Percentiles rank a stretch among this genome's conserved stretches.
Evolutionary conservation across 2,329 filamentous ascomycete genomes (phyloP).

Genomic region (Diaporthe destruens): DNA sequence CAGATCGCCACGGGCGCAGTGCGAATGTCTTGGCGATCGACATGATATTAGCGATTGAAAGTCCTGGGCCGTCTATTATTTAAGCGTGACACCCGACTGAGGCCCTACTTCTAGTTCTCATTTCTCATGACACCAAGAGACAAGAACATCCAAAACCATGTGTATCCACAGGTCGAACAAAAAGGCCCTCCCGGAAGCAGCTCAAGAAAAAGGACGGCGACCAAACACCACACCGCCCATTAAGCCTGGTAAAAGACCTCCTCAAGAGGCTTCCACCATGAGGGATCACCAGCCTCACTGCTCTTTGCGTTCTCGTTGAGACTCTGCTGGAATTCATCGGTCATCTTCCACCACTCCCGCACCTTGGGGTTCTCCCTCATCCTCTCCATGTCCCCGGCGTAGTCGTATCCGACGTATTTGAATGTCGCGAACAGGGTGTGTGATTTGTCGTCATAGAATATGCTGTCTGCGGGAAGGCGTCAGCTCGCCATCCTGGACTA

Average conservation of each 20-base stretch:
- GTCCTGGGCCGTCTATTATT: slow-evolving; percentile 20
- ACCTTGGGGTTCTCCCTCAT: slow-evolving; percentile 82
- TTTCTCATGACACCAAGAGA: background rate
- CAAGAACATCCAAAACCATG: slow-evolving; percentile 13
- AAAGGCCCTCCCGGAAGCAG: background rate
- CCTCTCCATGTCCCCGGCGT: slow-evolving; percentile 78
- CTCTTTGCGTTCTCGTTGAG: slow-evolving; percentile 70
- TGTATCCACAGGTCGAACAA: slow-evolving; percentile 13
- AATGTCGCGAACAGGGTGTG: slow-evolving; percentile 80
- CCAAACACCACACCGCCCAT: background rate
- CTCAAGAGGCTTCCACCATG: slow-evolving; percentile 78
- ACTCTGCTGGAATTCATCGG: slow-evolving; percentile 79
- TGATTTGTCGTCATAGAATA: slow-evolving; percentile 75
- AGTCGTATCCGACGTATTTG: slow-evolving; percentile 83
- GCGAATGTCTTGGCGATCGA: background rate
- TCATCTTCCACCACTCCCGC: slow-evolving; percentile 85
- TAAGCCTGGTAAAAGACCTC: slow-evolving; percentile 75
- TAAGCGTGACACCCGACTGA: slow-evolving; percentile 3
- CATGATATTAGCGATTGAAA: slow-evolving; percentile 2
- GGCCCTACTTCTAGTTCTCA: slow-evolving; percentile 9
- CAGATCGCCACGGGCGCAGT: background rate
- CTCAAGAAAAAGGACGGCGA: background rate
- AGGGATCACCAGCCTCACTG: slow-evolving; percentile 69
- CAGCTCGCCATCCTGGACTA: background rate
- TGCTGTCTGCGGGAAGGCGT: slow-evolving; percentile 67